Base-by-base conservation (phyloP, 2,329 filamentous ascomycete genomes). In the Colletotrichum salicis region DNA sequence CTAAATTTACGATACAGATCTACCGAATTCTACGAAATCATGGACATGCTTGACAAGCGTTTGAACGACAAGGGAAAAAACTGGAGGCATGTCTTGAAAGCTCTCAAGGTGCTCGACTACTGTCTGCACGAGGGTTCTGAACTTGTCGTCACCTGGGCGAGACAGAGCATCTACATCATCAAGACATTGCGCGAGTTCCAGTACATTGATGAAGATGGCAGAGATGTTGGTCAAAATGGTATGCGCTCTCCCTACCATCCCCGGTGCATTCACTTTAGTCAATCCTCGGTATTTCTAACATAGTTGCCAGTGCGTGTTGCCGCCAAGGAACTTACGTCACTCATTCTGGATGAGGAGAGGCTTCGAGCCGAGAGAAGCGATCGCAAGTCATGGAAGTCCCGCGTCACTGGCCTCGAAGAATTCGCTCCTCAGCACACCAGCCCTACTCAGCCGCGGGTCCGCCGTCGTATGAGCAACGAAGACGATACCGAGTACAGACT, bases 31-130 rank as follows among this genome's bases (percentile, higher is more conserved):
- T 97, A 97, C 86, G 96, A 99, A 82, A 98, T 99, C 78, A 97
- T 99, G 92, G 96, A 99, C 82, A 99, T 99, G 94, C 88, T 99
- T 76, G 96, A 99, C 84, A 98, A 98, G 87, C 93, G 96, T 76
- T 86, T 99, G 79, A 99, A 99, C 79, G 96, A 99, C 84, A 98
- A 99, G 84, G 96, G 96, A 80, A 99, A 98, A 88, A 99, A 99
- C 82, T 99, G 96, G 96, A 92, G 96, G 78, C 96, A 99, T 81
- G 96, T 99, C 13, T 86, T 99, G 72, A 99, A 99, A 84, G 97
- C 96, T 54, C 87, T 99, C 76, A 99, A 99, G 82, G 96, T 99
- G 64, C 89, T 98, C 70, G 96, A 99, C 83, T 99, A 99, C 84
- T 98, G 95, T 84, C 87, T 99, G 69, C 96, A 99, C 81, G 96